Base-by-base conservation (phyloP, 495 filamentous ascomycete genomes). In the Aspergillus ellipticus region DNA sequence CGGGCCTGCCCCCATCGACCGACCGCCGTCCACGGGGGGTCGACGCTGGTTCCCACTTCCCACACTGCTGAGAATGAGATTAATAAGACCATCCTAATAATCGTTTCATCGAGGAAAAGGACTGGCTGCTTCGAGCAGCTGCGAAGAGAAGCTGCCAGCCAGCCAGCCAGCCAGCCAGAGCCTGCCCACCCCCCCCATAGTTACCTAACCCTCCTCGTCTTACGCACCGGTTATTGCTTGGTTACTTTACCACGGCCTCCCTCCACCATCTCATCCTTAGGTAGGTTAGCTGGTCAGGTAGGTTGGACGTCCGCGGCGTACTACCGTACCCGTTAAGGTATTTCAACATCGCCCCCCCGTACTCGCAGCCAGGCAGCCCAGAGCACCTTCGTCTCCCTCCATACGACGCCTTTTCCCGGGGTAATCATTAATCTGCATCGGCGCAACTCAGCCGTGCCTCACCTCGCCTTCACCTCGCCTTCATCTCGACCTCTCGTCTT, bases 321-420 rank as follows among this genome's bases (percentile, higher is more conserved):
- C 35, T 39, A 39, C 35, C 4, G 35, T 39, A 39, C 35, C 35
- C 11, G 35, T 39, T 39, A 39, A n/a, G 35, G 35, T 55, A 59
- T 59, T 55, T 55, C 46, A 59, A 59, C 46, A 28, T 47, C 50
- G 21, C 17, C 45, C 49, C 59, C 59, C 54, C 54, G 58, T 53
- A 60, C 59, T 50, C 54, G 58, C 49, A 60, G 53, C 22, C 46
- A 51, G 31, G 22, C 59, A 57, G 54, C 61, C 65, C 59, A 58
- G 62, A 47, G 59, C 56, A 42, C 48, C 53, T 52, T 56, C 42
- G 49, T 59, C 37, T 33, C 45, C 26, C 33, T 55, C 16, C 45
- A 28, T 48, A 29, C 22, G 17, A n/a, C 15, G 24, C 28, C 24
- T 17, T 48, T 16, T 6, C 45, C 15, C 13, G 24, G 24, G 45